These are phyloP conservation scores for Daldinia childiae DNA, from an alignment of 495 filamentous ascomycete genomes.

Conservation along the genomic window DNA sequence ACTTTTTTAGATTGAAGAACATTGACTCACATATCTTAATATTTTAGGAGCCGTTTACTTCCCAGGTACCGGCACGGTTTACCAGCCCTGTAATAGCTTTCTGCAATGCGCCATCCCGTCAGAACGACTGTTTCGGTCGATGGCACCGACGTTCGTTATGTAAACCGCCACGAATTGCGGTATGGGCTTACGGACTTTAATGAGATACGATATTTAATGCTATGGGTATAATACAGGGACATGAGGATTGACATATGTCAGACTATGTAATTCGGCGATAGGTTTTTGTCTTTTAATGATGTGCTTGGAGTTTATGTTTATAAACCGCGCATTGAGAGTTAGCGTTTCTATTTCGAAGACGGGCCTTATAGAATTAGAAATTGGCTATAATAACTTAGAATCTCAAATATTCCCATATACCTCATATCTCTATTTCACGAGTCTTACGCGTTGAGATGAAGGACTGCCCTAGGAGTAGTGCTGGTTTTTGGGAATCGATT, in stretches of 20 bases:
- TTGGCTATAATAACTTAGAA: conserved; percentile 10
- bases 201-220: conserved; percentile 4
- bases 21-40: conserved; percentile 36
- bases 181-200: conserved; percentile 1
- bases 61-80: conserved; percentile 30
- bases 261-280: conserved; percentile 3
- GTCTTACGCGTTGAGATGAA: not conserved
- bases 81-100: conserved; percentile 40
- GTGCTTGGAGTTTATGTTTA: not conserved
- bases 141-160: conserved; percentile 33
- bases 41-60: conserved; percentile 45
- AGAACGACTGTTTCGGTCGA: conserved; percentile 14
- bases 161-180: conserved; percentile 2
- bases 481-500: not conserved
- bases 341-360: conserved; percentile 7
- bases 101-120: conserved; percentile 27
- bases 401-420: not conserved
- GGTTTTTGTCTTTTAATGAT: conserved; percentile 1
- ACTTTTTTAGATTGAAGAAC: conserved; percentile 17
- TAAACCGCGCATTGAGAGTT: not conserved
- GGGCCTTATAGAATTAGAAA: conserved; percentile 17
- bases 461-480: not conserved
- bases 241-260: not conserved
- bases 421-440: not conserved
- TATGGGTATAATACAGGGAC: not conserved